phyloP scores from a whole-genome alignment of 2,329 filamentous ascomycete genomes.

The Helotiales sp. region DNA sequence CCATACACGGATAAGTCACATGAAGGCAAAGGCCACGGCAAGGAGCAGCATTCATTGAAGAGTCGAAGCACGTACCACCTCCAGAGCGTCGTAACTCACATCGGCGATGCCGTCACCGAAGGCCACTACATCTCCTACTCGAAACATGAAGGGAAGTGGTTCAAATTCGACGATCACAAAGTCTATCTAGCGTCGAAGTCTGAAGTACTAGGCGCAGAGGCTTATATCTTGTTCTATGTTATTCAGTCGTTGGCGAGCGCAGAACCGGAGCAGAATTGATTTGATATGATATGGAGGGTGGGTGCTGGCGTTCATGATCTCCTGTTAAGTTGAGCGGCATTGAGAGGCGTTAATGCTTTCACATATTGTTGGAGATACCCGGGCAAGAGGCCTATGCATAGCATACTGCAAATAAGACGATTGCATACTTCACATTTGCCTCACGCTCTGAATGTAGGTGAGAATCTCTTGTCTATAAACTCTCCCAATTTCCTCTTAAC shows the following conservation, averaged over 20 bases:
- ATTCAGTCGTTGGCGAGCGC: slow-evolving; percentile 54
- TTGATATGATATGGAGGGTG: no score
- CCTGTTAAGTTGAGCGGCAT: no score
- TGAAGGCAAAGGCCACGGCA: slow-evolving; percentile 49
- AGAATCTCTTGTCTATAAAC: no score
- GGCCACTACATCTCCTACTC: slow-evolving; percentile 91
- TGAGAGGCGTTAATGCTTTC: no score
- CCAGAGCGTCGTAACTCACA: slow-evolving; percentile 86
- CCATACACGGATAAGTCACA: slow-evolving; percentile 77
- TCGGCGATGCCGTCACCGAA: slow-evolving; percentile 61
- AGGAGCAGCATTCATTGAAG: slow-evolving; percentile 55
- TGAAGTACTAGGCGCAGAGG: slow-evolving; percentile 82
- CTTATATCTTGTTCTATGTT: slow-evolving; percentile 89
- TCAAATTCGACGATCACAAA: slow-evolving; percentile 92
- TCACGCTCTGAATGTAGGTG: no score
- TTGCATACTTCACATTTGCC: no score
- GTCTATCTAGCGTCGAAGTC: slow-evolving; percentile 81
- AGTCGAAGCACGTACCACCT: slow-evolving; percentile 81
- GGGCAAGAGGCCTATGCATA: no score
- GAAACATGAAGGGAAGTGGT: slow-evolving; percentile 77
- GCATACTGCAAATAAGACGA: no score
- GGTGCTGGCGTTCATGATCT: no score
- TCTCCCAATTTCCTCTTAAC: no score
- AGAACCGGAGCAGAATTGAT: slow-evolving; percentile 31
- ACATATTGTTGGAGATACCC: no score